These are phyloP conservation scores for Penicillium atrosanguineum DNA, from an alignment of 495 filamentous ascomycete genomes.

Conservation along the genomic window DNA sequence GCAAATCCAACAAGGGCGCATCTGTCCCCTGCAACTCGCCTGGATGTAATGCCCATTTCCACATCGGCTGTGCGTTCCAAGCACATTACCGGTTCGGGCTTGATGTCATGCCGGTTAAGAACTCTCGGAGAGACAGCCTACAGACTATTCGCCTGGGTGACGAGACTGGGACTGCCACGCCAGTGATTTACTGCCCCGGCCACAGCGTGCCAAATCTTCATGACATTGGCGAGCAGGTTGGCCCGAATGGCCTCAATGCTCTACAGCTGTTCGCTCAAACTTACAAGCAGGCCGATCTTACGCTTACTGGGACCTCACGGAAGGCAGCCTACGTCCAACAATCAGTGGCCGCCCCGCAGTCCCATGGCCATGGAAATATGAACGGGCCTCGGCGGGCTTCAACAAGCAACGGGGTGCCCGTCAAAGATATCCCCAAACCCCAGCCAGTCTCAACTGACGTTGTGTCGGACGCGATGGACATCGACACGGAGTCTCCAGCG, in stretches of 20 bases:
- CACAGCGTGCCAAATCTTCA: conserved; percentile 74
- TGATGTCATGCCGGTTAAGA: conserved; percentile 86
- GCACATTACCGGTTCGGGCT: conserved; percentile 82
- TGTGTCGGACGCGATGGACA: conserved; percentile 34
- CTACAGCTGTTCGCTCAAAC: conserved; percentile 81
- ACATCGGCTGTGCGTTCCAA: conserved; percentile 86
- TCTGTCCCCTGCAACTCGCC: conserved; percentile 70
- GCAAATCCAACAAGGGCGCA: conserved; percentile 64
- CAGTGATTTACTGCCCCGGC: conserved; percentile 87
- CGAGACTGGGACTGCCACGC: conserved; percentile 72
- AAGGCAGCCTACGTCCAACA: conserved; percentile 72
- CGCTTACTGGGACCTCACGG: conserved; percentile 84
- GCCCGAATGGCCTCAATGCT: conserved; percentile 59
- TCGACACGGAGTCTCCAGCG: conserved; percentile 32
- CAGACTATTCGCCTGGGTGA: conserved; percentile 71
- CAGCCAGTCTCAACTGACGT: conserved; percentile 27
- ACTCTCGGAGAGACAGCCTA: conserved; percentile 72
- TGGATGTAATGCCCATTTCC: conserved; percentile 76
- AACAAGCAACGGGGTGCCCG: conserved; percentile 26
- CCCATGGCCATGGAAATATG: conserved; percentile 18
- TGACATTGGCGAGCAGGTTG: conserved; percentile 68
- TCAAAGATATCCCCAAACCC: conserved; percentile 32
- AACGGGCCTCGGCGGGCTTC: conserved; percentile 39
- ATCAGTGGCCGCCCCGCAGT: conserved; percentile 37
- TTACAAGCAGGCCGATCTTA: conserved; percentile 92